phyloP scores from a whole-genome alignment of 768 basidiomycete species.

The Galerina sulciceps region DNA sequence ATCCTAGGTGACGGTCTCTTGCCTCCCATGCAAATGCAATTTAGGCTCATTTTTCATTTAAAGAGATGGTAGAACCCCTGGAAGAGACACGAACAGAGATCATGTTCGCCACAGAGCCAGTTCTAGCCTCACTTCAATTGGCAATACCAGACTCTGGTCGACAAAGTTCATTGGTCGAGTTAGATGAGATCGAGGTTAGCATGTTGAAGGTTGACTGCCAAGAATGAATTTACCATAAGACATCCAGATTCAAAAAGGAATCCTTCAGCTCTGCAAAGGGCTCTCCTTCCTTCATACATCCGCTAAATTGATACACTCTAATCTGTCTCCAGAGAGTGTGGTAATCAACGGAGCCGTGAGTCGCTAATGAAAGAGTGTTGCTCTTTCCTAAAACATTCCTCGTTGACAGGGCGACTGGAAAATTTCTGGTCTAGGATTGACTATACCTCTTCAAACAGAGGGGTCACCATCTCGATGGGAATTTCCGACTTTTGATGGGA shows the following conservation, averaged over 20 bases:
- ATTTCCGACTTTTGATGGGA: slow-evolving; percentile 86
- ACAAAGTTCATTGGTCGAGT: slow-evolving; percentile 65
- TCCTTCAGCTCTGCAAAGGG: slow-evolving; percentile 90
- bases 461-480: slow-evolving; percentile 85
- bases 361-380: slow-evolving; percentile 2
- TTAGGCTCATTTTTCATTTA: slow-evolving; percentile 12
- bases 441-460: slow-evolving; percentile 74
- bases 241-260: slow-evolving; percentile 90
- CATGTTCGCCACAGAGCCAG: slow-evolving; percentile 91
- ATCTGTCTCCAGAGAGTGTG: slow-evolving; percentile 85
- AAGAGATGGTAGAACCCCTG: slow-evolving; percentile 97
- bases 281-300: slow-evolving; percentile 90
- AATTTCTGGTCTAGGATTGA: slow-evolving; percentile 86
- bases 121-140: slow-evolving; percentile 80
- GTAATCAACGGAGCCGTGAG: slow-evolving; percentile 88
- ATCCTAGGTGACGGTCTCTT: slow-evolving; percentile 65
- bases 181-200: slow-evolving; percentile 94
- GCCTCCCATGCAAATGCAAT: background rate
- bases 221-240: background rate
- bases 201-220: slow-evolving; percentile 6
- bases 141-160: slow-evolving; percentile 71
- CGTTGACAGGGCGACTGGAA: slow-evolving; percentile 92
- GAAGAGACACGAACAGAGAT: slow-evolving; percentile 91
- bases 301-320: slow-evolving; percentile 90
- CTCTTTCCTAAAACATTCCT: background rate